A percentile compares a stretch with the other conserved stretches of the same genome.
These are phyloP conservation scores for Aspergillus persii DNA, from an alignment of 2,329 filamentous ascomycete genomes.

Conservation along the genomic window DNA sequence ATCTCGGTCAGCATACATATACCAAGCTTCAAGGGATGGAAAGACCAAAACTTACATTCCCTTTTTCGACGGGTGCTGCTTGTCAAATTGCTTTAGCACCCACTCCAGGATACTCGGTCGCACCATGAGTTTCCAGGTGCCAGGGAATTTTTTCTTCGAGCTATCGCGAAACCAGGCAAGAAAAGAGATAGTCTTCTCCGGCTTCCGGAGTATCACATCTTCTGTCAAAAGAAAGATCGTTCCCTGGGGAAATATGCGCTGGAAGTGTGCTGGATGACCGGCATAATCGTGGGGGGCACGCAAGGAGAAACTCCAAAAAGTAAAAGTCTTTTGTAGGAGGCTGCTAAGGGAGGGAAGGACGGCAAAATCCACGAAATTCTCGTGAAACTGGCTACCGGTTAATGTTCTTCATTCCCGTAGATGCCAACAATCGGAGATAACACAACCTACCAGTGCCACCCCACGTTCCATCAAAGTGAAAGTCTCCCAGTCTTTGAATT, in stretches of 20 bases:
- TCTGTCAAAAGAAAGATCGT: constrained; percentile 41
- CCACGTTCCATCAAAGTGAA: constrained; percentile 31
- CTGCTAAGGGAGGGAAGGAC: constrained; percentile 25
- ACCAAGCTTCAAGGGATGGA: background rate
- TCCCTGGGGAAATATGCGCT: constrained; percentile 40
- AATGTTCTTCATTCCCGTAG: constrained; percentile 5
- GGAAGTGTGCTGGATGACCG: constrained; percentile 24
- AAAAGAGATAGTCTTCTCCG: constrained; percentile 29
- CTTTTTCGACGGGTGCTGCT: constrained; percentile 8
- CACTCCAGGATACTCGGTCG: constrained; percentile 37
- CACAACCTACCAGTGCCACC: constrained; percentile 35
- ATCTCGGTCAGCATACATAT: background rate
- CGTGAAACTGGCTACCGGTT: constrained; percentile 32
- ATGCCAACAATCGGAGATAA: constrained; percentile 1
- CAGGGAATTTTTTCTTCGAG: constrained; percentile 21
- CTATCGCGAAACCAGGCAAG: constrained; percentile 37
- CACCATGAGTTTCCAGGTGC: constrained; percentile 39
- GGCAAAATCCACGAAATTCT: constrained; percentile 32
- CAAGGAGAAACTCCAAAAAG: constrained; percentile 37
- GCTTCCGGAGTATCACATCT: constrained; percentile 35
- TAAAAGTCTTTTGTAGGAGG: constrained; percentile 17
- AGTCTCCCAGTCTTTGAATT: constrained; percentile 34
- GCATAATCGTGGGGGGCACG: constrained; percentile 22
- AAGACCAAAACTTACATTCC: constrained; percentile 20
- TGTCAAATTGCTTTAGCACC: constrained; percentile 25